A percentile compares a stretch with the other conserved stretches of the same genome.
Evolutionary conservation across 805 yeast genomes (phyloP).

Genomic region (Saturnispora ahearnii): DNA sequence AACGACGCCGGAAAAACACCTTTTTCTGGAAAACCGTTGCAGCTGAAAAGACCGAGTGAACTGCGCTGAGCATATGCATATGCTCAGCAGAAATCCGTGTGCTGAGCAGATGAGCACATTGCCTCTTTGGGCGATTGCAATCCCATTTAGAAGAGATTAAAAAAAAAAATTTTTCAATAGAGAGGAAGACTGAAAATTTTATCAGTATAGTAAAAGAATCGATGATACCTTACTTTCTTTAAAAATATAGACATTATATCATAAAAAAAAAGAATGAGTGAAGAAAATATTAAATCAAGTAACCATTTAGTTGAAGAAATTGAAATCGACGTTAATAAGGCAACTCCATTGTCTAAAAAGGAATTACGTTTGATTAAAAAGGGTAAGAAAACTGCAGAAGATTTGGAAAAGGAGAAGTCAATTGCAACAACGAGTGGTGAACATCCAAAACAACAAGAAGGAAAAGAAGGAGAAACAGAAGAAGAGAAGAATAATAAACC

Average conservation of each 20-base stretch:
- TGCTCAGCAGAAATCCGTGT: background rate
- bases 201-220: no score
- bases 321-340: conserved; percentile 58
- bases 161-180: background rate
- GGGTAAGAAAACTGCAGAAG: conserved; percentile 56
- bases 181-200: no score
- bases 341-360: conserved; percentile 83
- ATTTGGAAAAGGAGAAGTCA: conserved; percentile 33
- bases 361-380: conserved; percentile 80
- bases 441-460: conserved; percentile 7
- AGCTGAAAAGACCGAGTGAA: no score
- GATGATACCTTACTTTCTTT: no score
- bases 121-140: no score
- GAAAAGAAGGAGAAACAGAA: conserved; percentile 18
- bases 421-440: conserved; percentile 12
- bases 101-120: conserved; percentile 1
- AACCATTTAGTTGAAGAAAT: conserved; percentile 37
- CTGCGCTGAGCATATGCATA: no score
- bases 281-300: conserved; percentile 5
- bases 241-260: background rate
- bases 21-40: no score
- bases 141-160: background rate
- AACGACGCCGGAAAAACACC: no score
- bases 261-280: background rate
- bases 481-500: conserved; percentile 21